Conservation (phyloP, 257 asterid genomes). For the Solanum pennellii region DNA sequence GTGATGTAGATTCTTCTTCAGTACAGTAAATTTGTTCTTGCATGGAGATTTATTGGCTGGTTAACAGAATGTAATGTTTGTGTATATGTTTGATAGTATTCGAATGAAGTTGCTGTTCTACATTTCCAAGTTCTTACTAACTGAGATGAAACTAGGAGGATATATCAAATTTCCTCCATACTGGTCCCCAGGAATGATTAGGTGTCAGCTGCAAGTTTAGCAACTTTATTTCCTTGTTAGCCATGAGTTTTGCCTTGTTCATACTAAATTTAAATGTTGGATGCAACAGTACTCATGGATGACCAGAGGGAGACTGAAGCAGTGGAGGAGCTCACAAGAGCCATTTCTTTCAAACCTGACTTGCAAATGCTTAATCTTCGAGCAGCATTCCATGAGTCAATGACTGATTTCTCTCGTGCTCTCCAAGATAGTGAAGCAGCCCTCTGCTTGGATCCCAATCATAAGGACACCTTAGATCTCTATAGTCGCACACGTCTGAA, state of each 20-base stretch:
- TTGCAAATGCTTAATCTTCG: conserved; percentile 49
- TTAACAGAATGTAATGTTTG: neutral
- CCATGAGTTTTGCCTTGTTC: neutral
- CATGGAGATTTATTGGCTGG: neutral
- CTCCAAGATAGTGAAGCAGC: conserved; percentile 50
- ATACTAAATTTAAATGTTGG: neutral
- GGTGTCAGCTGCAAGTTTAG: neutral
- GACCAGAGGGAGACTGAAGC: conserved; percentile 47
- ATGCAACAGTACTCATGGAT: conserved; percentile 46
- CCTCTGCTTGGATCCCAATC: conserved; percentile 50
- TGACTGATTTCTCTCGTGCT: conserved; percentile 33
- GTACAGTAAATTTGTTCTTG: neutral
- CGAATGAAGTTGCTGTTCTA: neutral
- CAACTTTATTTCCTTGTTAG: neutral
- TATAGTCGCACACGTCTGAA: conserved; percentile 23
- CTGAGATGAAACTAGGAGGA: neutral
- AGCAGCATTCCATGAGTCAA: conserved; percentile 52
- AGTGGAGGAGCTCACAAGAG: conserved; percentile 38
- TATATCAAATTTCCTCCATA: neutral
- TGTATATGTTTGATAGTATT: neutral
- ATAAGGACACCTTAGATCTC: conserved; percentile 45
- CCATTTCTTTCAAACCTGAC: conserved; percentile 48
- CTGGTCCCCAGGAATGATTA: neutral
- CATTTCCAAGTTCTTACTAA: neutral
- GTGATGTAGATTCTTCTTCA: neutral